Conservation (phyloP, 306 rosid genomes). For the Heteromeles arbutifolia region DNA sequence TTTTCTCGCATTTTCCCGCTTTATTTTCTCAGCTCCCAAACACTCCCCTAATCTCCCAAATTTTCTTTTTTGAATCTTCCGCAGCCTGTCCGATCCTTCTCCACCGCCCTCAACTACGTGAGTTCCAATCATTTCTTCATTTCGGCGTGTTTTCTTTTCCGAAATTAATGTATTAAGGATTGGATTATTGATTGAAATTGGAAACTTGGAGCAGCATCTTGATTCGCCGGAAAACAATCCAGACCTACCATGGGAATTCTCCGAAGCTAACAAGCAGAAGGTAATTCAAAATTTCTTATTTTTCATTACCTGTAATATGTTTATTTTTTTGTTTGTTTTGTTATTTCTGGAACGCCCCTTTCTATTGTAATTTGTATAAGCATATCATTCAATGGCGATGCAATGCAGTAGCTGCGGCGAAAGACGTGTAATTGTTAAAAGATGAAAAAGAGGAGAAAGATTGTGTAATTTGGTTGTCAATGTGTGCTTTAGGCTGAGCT, state of each 20-base stretch:
- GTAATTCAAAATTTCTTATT: conserved; percentile 15
- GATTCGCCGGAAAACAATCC: conserved; percentile 82
- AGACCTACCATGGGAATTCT: conserved; percentile 77
- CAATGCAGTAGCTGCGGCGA: neutral
- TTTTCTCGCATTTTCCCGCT: conserved; percentile 2
- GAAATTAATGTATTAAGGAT: neutral
- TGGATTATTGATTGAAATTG: conserved; percentile 9
- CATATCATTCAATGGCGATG: neutral
- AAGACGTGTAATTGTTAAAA: neutral
- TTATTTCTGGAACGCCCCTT: neutral
- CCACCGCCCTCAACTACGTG: conserved; percentile 90
- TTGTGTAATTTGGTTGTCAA: too few species aligned
- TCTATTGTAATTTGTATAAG: neutral
- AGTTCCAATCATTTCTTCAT: conserved; percentile 25
- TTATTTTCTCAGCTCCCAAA: conserved; percentile 5
- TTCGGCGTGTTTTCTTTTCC: neutral
- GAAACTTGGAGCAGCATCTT: conserved; percentile 49
- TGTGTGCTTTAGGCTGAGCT: neutral
- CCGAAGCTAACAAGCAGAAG: conserved; percentile 52
- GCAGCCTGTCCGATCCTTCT: conserved; percentile 72
- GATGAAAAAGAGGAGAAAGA: neutral
- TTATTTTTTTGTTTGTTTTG: neutral
- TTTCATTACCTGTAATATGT: neutral
- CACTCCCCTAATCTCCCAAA: conserved; percentile 1
- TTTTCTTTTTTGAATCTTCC: neutral